Base-by-base conservation (phyloP, 164 flowering plant species). In the Vitis amurensis region DNA sequence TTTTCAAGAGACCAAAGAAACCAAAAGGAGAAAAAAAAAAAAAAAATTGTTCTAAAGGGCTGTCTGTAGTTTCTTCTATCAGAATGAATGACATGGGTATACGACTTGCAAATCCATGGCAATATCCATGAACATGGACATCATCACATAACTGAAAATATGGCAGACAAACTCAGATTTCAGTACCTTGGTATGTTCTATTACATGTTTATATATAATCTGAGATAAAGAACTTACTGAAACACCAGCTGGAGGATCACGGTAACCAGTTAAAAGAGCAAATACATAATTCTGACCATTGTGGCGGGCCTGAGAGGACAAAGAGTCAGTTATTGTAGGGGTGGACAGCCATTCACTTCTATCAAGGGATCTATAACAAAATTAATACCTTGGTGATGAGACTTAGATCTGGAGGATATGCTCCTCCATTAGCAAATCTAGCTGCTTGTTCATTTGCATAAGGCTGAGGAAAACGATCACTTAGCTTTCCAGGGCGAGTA, bases 201-300 rank as follows among this genome's bases (percentile, higher is more conserved):
- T 37, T 37, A 37, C 44, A 37, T 37, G 44, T 37, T 37, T 37
- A 37, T 37, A 37, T 37, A 37, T 37, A 37, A 37, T 37, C 44
- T 37, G 7, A 37, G 44, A 37, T 6, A 37, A 37, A 37, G 44
- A 37, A 58, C 44, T 82, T 87, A 91, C 94, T 84, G 80, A 52
- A 72, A 91, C 88, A 74, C 97, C 97, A 80, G 93, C 94, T 71
- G 97, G 97, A 72, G 97, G 93, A 77, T 91, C 91, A 85, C 84
- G 97, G 72, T 89, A 91, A 61, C 97, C 94, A 76, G 97, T 91
- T 48, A 91, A 77, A 71, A 91, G 94, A n/a, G 97, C 74, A 85
- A 91, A 91, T 17, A 91, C 93, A 78, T 91, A 91, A 77, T 88
- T 89, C 85, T 91, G 97, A 68, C 94, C 94, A 83, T 90, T 87